Percentiles rank a stretch among this genome's conserved stretches.
Evolutionary conservation across 1,139 yeast genomes (phyloP).

Genomic region (Kurtzmaniella natalensis): DNA sequence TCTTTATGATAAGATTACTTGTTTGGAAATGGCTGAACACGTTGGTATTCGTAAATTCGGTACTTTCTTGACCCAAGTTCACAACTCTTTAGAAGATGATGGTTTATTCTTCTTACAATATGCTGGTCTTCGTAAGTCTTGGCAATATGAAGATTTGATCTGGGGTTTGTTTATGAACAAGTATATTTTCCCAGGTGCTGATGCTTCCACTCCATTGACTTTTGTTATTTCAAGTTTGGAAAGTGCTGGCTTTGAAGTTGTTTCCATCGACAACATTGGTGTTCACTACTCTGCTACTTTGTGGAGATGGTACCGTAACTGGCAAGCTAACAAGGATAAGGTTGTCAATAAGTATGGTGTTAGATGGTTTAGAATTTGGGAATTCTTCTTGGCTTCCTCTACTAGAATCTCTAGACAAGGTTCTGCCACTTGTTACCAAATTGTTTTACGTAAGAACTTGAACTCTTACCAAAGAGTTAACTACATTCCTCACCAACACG

Average conservation of each 20-base stretch:
- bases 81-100: slow-evolving; percentile 86
- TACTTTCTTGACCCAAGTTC: slow-evolving; percentile 72
- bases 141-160: slow-evolving; percentile 92
- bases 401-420: slow-evolving; percentile 89
- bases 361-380: slow-evolving; percentile 95
- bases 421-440: slow-evolving; percentile 89
- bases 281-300: slow-evolving; percentile 89
- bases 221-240: slow-evolving; percentile 77
- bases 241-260: slow-evolving; percentile 82
- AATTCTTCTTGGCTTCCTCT: slow-evolving; percentile 78
- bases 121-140: slow-evolving; percentile 85
- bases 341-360: slow-evolving; percentile 78
- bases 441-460: slow-evolving; percentile 83
- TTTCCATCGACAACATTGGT: slow-evolving; percentile 82
- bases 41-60: slow-evolving; percentile 87
- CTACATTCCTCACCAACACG: slow-evolving; percentile 75
- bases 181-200: slow-evolving; percentile 97
- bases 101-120: slow-evolving; percentile 85
- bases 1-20: slow-evolving; percentile 80
- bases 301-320: slow-evolving; percentile 95
- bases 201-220: slow-evolving; percentile 90
- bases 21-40: slow-evolving; percentile 95
- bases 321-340: slow-evolving; percentile 80
- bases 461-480: slow-evolving; percentile 82
- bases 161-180: slow-evolving; percentile 98